Conservation (phyloP, 495 filamentous ascomycete genomes). For the Recurvomyces mirabilis region DNA sequence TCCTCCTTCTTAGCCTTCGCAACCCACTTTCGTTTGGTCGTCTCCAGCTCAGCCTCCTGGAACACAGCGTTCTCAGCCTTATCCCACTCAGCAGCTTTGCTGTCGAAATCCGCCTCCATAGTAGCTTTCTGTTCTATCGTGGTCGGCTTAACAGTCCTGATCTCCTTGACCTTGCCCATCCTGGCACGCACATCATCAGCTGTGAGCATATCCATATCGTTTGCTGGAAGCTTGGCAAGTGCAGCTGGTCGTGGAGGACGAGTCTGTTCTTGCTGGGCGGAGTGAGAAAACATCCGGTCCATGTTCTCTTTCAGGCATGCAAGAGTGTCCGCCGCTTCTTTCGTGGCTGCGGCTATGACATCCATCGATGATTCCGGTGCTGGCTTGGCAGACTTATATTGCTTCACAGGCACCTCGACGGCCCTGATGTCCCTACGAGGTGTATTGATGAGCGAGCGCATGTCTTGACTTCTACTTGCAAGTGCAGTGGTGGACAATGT, state of each 20-base stretch:
- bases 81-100: conserved; percentile 2
- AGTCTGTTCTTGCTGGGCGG: background rate
- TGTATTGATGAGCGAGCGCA: conserved; percentile 5
- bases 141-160: background rate
- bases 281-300: background rate
- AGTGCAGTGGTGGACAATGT: background rate
- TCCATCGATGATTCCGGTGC: background rate
- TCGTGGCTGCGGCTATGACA: too few relatives aligned
- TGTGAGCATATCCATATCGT: conserved; percentile 14
- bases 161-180: conserved; percentile 17
- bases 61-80: conserved; percentile 1
- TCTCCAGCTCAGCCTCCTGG: background rate
- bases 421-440: background rate
- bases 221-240: conserved; percentile 11
- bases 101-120: background rate
- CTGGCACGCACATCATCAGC: conserved; percentile 17
- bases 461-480: background rate
- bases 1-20: background rate
- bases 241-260: background rate
- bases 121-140: conserved; percentile 5
- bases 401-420: conserved; percentile 10
- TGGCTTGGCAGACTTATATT: background rate
- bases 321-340: background rate
- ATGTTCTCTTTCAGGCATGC: background rate
- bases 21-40: background rate